These are phyloP conservation scores for Ailanthus altissimus DNA, from an alignment of 345 rosid genomes.

Conservation along the genomic window DNA sequence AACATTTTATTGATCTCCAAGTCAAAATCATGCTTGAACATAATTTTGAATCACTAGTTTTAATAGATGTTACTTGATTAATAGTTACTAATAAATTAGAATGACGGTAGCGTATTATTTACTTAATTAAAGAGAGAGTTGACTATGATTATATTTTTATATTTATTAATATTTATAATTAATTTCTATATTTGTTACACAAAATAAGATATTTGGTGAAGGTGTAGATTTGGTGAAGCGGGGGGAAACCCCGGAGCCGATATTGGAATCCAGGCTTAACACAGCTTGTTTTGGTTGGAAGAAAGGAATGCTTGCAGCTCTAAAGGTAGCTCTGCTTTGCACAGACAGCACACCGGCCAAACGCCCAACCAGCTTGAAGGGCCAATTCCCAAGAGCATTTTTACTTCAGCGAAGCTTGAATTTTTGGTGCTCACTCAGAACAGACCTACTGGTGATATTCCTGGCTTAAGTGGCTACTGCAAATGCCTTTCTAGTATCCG, in stretches of 20 bases:
- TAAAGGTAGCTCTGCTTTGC: conserved; percentile 85
- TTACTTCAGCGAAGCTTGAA: conserved; percentile 77
- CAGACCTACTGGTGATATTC: conserved; percentile 62
- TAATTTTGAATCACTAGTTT: too few relatives aligned
- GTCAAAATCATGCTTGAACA: too few relatives aligned
- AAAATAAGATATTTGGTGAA: too few relatives aligned
- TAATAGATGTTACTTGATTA: too few relatives aligned
- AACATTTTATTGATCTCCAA: too few relatives aligned
- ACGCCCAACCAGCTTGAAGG: conserved; percentile 86
- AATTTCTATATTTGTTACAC: too few relatives aligned
- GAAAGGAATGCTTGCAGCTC: conserved; percentile 94
- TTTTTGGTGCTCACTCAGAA: conserved; percentile 83
- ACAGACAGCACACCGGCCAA: conserved; percentile 69
- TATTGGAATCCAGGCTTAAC: conserved; percentile 80
- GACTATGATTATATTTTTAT: too few relatives aligned
- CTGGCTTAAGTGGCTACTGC: conserved; percentile 71
- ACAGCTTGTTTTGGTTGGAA: conserved; percentile 86
- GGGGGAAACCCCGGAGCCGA: conserved; percentile 89
- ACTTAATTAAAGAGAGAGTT: too few relatives aligned
- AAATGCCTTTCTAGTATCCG: conserved; percentile 73
- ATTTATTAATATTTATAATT: too few relatives aligned
- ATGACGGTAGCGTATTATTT: too few relatives aligned
- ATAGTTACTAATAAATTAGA: too few relatives aligned
- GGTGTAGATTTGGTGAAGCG: conserved; percentile 88
- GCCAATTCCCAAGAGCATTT: conserved; percentile 71